These are phyloP conservation scores for Suillus luteus DNA, from an alignment of 768 basidiomycete species.

Conservation along the genomic window DNA sequence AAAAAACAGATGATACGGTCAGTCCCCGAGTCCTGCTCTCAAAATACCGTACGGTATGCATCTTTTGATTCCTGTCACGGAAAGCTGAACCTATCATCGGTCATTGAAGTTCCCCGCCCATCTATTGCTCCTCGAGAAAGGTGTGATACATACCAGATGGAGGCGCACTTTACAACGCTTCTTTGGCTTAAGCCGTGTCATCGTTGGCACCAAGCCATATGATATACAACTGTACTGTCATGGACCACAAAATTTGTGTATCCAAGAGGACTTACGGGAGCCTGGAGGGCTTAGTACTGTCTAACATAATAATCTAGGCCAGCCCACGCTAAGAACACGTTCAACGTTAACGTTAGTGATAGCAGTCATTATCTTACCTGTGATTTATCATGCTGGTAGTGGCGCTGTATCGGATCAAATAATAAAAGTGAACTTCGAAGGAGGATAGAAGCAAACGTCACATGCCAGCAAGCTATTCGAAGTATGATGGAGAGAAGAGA, in stretches of 20 bases:
- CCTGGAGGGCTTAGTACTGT: neutral
- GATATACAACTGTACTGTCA: neutral
- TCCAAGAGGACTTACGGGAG: neutral
- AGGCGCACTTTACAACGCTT: neutral
- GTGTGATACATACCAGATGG: neutral
- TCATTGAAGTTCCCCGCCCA: neutral
- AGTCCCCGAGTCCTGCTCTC: neutral
- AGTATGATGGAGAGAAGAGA: neutral
- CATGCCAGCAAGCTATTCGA: neutral
- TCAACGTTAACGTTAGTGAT: neutral
- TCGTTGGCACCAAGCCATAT: neutral
- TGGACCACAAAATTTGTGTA: neutral
- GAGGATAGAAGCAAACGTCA: neutral
- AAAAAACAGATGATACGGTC: neutral
- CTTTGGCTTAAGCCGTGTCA: constrained; percentile 1
- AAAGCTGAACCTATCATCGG: neutral
- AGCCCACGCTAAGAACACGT: neutral
- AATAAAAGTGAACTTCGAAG: neutral
- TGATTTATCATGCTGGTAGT: neutral
- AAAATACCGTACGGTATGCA: too few relatives aligned
- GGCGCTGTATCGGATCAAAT: constrained; percentile 2
- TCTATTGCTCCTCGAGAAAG: neutral
- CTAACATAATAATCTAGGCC: too few relatives aligned
- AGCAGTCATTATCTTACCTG: neutral
- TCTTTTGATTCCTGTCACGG: neutral